Evolutionary conservation across 768 basidiomycete species (phyloP).

Genomic region (Psilocybe cubensis): DNA sequence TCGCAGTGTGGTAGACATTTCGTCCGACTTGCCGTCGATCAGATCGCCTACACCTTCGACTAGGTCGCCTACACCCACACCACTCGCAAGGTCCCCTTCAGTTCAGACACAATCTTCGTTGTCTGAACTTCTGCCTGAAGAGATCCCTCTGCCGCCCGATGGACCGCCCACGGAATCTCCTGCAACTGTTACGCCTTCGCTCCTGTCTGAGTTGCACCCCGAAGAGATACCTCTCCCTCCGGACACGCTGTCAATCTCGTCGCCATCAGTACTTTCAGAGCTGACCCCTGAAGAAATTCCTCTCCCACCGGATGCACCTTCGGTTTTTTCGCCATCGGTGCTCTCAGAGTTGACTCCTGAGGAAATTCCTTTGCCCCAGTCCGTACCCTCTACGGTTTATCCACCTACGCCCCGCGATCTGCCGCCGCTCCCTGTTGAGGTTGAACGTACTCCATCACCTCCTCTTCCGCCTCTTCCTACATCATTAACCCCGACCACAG

Average conservation of each 20-base stretch:
- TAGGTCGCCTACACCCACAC: neutral
- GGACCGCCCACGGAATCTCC: conserved; percentile 17
- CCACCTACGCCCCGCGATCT: conserved; percentile 12
- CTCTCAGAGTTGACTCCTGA: neutral
- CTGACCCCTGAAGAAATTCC: conserved; percentile 42
- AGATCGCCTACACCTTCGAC: conserved; percentile 27
- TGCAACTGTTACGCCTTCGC: conserved; percentile 18
- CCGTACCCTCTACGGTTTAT: neutral
- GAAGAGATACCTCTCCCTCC: conserved; percentile 46
- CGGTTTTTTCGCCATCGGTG: neutral
- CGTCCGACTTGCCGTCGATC: conserved; percentile 33
- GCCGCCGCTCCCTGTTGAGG: conserved; percentile 36
- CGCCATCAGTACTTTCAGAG: conserved; percentile 21
- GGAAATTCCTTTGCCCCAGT: conserved; percentile 4
- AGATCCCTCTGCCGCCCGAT: conserved; percentile 25
- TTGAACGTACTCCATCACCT: conserved; percentile 15
- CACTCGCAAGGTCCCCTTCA: conserved; percentile 2
- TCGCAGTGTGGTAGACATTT: conserved; percentile 24
- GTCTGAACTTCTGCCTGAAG: conserved; percentile 26
- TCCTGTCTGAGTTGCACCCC: conserved; percentile 26
- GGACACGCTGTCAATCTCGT: neutral
- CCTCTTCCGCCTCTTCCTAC: conserved; percentile 8
- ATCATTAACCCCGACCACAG: conserved; percentile 13
- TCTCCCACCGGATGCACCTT: conserved; percentile 30
- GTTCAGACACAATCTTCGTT: conserved; percentile 31